Percentiles rank a stretch among this genome's conserved stretches.
Evolutionary conservation across 208 protist genomes (phyloP).

Genomic region (Novymonas esmeraldas): DNA sequence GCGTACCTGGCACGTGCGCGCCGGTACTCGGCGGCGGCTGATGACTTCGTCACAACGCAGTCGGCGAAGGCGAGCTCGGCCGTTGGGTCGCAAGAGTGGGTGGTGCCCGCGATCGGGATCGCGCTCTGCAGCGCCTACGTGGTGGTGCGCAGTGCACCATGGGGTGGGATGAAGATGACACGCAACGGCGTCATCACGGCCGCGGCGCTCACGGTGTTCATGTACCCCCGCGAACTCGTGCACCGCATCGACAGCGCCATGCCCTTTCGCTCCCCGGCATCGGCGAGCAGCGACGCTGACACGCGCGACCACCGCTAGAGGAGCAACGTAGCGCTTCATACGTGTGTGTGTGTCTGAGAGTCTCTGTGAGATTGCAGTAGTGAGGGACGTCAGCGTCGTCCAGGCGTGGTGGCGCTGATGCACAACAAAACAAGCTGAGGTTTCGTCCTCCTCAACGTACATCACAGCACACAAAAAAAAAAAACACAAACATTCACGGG

Average conservation of each 20-base stretch:
- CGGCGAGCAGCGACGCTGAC: slow-evolving; percentile 5
- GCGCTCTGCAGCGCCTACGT: slow-evolving; percentile 49
- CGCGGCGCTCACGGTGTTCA: slow-evolving; percentile 41
- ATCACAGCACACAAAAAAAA: too few species aligned
- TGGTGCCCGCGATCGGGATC: slow-evolving; percentile 64
- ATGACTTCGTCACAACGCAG: slow-evolving; percentile 48
- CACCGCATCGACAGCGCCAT: slow-evolving; percentile 29
- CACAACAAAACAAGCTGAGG: too few species aligned
- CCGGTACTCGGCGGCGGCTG: slow-evolving; percentile 44
- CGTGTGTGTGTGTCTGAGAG: neutral
- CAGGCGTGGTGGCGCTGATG: too few species aligned
- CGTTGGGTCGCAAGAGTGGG: slow-evolving; percentile 49
- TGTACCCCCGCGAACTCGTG: slow-evolving; percentile 72
- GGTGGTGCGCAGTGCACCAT: slow-evolving; percentile 55
- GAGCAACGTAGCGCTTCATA: neutral
- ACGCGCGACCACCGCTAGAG: slow-evolving; percentile 4
- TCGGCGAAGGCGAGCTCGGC: slow-evolving; percentile 36
- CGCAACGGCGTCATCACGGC: slow-evolving; percentile 66
- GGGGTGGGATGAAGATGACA: slow-evolving; percentile 50
- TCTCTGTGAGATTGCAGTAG: too few species aligned
- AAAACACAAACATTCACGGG: too few species aligned
- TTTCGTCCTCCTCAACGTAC: too few species aligned
- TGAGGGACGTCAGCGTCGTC: too few species aligned
- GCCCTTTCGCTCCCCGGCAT: slow-evolving; percentile 37
- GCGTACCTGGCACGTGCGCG: slow-evolving; percentile 52